phyloP scores from a whole-genome alignment of 2,329 filamentous ascomycete species.

The Calonectria honghensis region DNA sequence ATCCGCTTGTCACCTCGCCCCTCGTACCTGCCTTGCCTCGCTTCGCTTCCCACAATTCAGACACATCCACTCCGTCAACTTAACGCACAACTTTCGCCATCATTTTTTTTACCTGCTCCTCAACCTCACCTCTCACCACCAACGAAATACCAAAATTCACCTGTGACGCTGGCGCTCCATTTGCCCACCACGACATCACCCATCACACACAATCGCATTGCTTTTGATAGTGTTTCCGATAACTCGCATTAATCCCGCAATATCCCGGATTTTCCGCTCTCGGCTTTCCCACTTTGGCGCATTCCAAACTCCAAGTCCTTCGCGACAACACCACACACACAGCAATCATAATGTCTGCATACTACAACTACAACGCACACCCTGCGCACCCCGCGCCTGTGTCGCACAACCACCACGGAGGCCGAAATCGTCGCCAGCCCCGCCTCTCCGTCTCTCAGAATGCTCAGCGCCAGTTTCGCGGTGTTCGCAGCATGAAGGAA shows the following conservation, averaged over 20 bases:
- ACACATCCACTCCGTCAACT: slow-evolving; percentile 50
- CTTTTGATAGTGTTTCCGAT: slow-evolving; percentile 44
- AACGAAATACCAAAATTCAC: slow-evolving; percentile 22
- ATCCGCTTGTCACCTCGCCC: slow-evolving; percentile 49
- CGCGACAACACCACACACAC: slow-evolving; percentile 33
- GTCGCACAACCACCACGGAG: slow-evolving; percentile 87
- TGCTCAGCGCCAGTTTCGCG: slow-evolving; percentile 89
- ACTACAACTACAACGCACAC: slow-evolving; percentile 78
- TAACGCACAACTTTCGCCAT: slow-evolving; percentile 47
- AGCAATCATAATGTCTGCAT: slow-evolving; percentile 75
- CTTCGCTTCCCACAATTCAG: slow-evolving; percentile 48
- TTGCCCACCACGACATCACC: slow-evolving; percentile 36
- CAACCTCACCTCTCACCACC: slow-evolving; percentile 31
- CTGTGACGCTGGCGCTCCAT: slow-evolving; percentile 42
- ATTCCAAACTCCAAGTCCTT: slow-evolving; percentile 20
- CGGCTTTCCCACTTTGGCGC: slow-evolving; percentile 40
- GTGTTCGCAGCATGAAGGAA: slow-evolving; percentile 90
- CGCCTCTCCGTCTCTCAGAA: slow-evolving; percentile 88
- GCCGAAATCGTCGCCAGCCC: slow-evolving; percentile 89
- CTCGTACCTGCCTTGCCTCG: slow-evolving; percentile 54
- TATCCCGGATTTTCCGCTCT: slow-evolving; percentile 41
- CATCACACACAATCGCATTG: slow-evolving; percentile 40
- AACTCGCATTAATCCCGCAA: slow-evolving; percentile 56
- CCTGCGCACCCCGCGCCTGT: slow-evolving; percentile 75
- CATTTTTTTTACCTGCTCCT: slow-evolving; percentile 44